A percentile compares a stretch with the other conserved stretches of the same genome.
phyloP scores from a whole-genome alignment of 257 asterid species.

The Cynanchum wilfordii region DNA sequence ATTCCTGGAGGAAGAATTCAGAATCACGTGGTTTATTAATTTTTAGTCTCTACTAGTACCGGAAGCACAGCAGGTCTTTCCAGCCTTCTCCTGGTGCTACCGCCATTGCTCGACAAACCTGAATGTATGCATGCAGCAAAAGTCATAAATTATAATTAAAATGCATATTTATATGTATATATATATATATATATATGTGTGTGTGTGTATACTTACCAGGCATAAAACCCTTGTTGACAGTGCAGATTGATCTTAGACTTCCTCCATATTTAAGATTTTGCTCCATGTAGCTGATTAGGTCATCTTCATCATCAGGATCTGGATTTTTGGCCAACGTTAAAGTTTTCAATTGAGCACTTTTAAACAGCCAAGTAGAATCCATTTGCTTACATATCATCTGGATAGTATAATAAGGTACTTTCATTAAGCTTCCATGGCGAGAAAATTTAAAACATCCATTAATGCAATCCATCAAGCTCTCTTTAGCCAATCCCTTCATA shows the following conservation, averaged over 20 bases:
- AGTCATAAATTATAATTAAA: no score
- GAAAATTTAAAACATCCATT: constrained; percentile 33
- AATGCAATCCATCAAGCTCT: constrained; percentile 78
- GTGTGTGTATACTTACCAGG: neutral
- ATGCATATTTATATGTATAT: no score
- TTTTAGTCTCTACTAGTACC: neutral
- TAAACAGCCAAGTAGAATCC: constrained; percentile 69
- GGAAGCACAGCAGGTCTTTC: constrained; percentile 9
- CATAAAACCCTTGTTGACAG: constrained; percentile 25
- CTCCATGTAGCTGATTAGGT: constrained; percentile 1
- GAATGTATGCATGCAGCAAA: constrained; percentile 5
- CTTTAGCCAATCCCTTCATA: constrained; percentile 72
- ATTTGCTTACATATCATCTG: constrained; percentile 79
- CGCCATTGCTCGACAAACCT: constrained; percentile 38
- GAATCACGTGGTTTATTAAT: neutral
- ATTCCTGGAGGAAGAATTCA: no score
- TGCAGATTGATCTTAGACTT: constrained; percentile 15
- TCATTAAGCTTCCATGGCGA: constrained; percentile 4
- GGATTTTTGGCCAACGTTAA: constrained; percentile 15
- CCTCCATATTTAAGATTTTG: neutral
- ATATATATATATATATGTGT: neutral
- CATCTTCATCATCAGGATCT: constrained; percentile 6
- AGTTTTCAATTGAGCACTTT: constrained; percentile 33
- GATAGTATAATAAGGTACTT: constrained; percentile 47
- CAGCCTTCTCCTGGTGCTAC: constrained; percentile 26